Conservation (phyloP, 495 filamentous ascomycete species). For the Elasticomyces elasticus region DNA sequence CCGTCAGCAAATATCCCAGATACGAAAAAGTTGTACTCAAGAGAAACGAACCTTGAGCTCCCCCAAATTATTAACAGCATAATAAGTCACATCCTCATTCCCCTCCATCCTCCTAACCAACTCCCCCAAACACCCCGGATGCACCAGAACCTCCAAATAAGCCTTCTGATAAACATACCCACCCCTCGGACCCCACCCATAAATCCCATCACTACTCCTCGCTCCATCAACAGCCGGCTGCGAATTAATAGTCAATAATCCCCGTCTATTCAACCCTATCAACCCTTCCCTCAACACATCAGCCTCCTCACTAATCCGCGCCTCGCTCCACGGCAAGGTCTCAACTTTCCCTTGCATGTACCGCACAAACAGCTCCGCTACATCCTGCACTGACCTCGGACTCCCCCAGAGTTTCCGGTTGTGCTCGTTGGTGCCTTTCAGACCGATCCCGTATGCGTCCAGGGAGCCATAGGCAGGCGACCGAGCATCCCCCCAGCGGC, state of each 20-base stretch:
- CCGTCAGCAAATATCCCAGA: too few species aligned
- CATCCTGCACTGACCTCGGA: slow-evolving; percentile 66
- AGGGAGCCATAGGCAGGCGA: slow-evolving; percentile 96
- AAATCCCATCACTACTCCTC: slow-evolving; percentile 72
- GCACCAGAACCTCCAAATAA: slow-evolving; percentile 84
- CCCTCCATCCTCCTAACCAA: slow-evolving; percentile 69
- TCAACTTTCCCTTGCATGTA: slow-evolving; percentile 74
- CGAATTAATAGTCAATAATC: slow-evolving; percentile 92
- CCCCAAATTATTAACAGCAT: slow-evolving; percentile 74
- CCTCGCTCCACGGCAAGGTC: slow-evolving; percentile 89
- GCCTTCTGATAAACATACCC: slow-evolving; percentile 99
- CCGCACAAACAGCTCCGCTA: slow-evolving; percentile 69
- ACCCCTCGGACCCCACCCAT: slow-evolving; percentile 90
- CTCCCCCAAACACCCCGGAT: slow-evolving; percentile 66
- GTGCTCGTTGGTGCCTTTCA: slow-evolving; percentile 94
- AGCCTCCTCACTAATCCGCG: slow-evolving; percentile 71
- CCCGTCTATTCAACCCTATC: slow-evolving; percentile 70
- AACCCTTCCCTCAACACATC: slow-evolving; percentile 65
- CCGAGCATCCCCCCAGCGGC: slow-evolving; percentile 94
- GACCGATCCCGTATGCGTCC: slow-evolving; percentile 86
- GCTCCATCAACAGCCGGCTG: slow-evolving; percentile 93
- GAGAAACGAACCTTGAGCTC: too few species aligned
- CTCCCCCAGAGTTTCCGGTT: slow-evolving; percentile 94
- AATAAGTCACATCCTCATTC: slow-evolving; percentile 79
- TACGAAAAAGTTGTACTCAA: too few species aligned